phyloP scores from a whole-genome alignment of 116 monocot species.

The Papilionanthe hybrid region DNA sequence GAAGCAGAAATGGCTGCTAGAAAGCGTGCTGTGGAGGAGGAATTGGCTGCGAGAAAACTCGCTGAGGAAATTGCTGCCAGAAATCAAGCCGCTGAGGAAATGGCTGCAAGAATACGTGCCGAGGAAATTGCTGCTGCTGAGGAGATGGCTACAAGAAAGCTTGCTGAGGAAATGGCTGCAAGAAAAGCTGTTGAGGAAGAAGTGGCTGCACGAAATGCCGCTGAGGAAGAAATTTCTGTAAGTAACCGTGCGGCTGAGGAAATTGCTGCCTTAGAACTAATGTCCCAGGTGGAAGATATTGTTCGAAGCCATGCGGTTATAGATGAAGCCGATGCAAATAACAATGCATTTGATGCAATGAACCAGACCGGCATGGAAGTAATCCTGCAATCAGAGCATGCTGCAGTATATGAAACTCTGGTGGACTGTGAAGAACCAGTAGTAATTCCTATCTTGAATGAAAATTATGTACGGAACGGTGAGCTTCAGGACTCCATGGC shows the following conservation, averaged over 20 bases:
- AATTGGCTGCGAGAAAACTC: constrained; percentile 29
- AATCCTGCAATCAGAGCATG: background rate
- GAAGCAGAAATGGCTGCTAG: constrained; percentile 60
- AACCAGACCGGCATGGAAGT: background rate
- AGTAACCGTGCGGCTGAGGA: constrained; percentile 5
- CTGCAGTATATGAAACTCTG: background rate
- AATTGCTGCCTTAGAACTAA: background rate
- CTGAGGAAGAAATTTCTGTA: constrained; percentile 4
- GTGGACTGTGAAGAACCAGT: background rate
- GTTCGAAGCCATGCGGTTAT: background rate
- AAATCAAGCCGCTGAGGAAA: constrained; percentile 8
- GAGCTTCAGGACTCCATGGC: background rate
- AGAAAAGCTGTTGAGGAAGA: constrained; percentile 28
- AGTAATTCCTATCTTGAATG: background rate
- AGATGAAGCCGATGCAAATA: background rate
- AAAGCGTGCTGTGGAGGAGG: constrained; percentile 30
- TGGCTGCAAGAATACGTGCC: constrained; percentile 16
- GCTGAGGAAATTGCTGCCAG: constrained; percentile 19
- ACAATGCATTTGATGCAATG: background rate
- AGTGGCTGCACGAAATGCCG: background rate
- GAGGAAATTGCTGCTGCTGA: constrained; percentile 17
- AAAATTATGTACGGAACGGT: background rate
- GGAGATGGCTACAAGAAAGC: constrained; percentile 23
- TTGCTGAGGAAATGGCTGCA: constrained; percentile 51
- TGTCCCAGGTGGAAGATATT: background rate